Evolutionary conservation across 1,139 yeast species (phyloP).

Genomic region (Scheffersomyces cryptocercus): DNA sequence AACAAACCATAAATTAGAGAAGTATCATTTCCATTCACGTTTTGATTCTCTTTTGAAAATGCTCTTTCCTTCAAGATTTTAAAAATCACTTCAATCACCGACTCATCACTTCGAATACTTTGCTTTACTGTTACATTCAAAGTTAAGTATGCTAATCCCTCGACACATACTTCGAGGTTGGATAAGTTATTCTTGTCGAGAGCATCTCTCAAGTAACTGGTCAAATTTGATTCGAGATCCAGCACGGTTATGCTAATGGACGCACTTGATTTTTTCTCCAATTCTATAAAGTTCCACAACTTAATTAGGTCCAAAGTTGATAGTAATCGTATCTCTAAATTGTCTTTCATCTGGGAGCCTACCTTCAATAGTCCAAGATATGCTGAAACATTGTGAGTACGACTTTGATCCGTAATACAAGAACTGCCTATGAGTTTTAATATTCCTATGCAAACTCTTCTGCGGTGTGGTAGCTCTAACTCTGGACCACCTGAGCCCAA

Average conservation of each 20-base stretch:
- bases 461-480: slow-evolving; percentile 11
- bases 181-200: background rate
- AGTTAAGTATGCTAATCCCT: slow-evolving; percentile 50
- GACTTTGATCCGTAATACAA: slow-evolving; percentile 37
- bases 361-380: slow-evolving; percentile 30
- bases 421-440: slow-evolving; percentile 33
- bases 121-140: slow-evolving; percentile 34
- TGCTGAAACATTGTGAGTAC: slow-evolving; percentile 31
- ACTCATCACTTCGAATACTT: slow-evolving; percentile 33
- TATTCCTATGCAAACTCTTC: slow-evolving; percentile 14
- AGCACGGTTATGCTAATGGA: background rate
- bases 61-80: slow-evolving; percentile 7
- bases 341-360: slow-evolving; percentile 15
- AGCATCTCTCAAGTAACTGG: background rate
- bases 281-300: slow-evolving; percentile 42
- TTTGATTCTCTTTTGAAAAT: no score
- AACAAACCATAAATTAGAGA: slow-evolving; percentile 37
- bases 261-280: slow-evolving; percentile 19
- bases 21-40: background rate
- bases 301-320: slow-evolving; percentile 40
- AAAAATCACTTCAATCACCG: slow-evolving; percentile 24
- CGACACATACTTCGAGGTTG: slow-evolving; percentile 20
- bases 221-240: background rate
- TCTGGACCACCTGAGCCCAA: slow-evolving; percentile 2
- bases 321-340: slow-evolving; percentile 24